Evolutionary conservation across 768 basidiomycete genomes (phyloP).

Genomic region (Tricholoma flavovirens): DNA sequence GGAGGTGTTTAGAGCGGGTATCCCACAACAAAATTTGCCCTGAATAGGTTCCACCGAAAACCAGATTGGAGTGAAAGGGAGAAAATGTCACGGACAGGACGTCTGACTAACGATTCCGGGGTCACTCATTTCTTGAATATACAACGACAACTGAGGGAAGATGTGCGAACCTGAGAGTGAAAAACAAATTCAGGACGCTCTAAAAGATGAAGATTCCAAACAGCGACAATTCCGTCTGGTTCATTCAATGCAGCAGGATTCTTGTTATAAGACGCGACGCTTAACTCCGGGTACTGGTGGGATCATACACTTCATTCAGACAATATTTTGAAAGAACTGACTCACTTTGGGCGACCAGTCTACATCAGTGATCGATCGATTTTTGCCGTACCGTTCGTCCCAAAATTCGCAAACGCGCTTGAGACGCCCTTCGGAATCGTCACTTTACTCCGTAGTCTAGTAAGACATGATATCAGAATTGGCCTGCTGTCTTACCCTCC

Average conservation of each 20-base stretch:
- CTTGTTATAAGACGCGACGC: conserved; percentile 96
- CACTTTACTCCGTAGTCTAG: conserved; percentile 36
- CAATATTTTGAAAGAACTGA: background rate
- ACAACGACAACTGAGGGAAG: conserved; percentile 2
- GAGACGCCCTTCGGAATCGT: conserved; percentile 87
- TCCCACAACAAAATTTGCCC: conserved; percentile 99
- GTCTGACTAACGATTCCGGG: conserved; percentile 65
- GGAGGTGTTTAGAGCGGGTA: conserved; percentile 92
- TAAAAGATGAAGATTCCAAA: conserved; percentile 94
- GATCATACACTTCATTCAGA: background rate
- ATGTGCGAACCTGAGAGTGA: conserved; percentile 81
- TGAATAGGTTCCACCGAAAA: conserved; percentile 99
- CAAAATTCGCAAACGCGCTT: conserved; percentile 93
- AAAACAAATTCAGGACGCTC: conserved; percentile 98
- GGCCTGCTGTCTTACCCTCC: conserved; percentile 55
- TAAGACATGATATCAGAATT: background rate
- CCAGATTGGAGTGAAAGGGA: conserved; percentile 93
- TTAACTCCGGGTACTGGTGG: conserved; percentile 89
- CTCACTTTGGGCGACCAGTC: conserved; percentile 97
- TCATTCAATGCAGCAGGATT: conserved; percentile 91
- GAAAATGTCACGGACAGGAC: conserved; percentile 96
- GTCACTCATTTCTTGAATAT: conserved; percentile 7
- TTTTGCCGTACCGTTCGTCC: conserved; percentile 87
- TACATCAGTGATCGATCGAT: conserved; percentile 91
- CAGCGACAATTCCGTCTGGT: conserved; percentile 93